phyloP scores from a whole-genome alignment of 768 basidiomycete genomes.

The Suillus clintonianus region DNA sequence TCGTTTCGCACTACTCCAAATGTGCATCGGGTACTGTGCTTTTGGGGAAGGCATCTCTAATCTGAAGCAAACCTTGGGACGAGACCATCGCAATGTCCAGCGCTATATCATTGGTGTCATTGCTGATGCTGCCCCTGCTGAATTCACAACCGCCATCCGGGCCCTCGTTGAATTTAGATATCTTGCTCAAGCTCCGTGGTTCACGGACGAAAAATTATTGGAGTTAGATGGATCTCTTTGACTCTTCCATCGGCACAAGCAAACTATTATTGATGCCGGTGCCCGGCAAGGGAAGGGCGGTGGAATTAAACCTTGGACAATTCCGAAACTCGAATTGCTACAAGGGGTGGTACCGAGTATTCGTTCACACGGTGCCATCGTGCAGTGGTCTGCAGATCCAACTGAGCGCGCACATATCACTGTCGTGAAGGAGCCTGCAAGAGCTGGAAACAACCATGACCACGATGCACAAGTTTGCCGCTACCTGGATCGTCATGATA shows the following conservation, averaged over 20 bases:
- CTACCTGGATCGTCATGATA: neutral
- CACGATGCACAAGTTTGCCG: neutral
- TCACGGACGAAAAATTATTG: conserved; percentile 21
- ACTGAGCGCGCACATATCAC: conserved; percentile 8
- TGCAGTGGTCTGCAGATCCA: conserved; percentile 11
- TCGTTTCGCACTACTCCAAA: conserved; percentile 38
- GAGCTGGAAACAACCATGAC: conserved; percentile 5
- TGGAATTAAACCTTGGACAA: neutral
- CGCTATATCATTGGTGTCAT: conserved; percentile 35
- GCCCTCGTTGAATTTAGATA: conserved; percentile 40
- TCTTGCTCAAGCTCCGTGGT: conserved; percentile 31
- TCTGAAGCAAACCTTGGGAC: conserved; percentile 44
- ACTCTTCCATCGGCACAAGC: conserved; percentile 37
- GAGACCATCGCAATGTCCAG: conserved; percentile 40
- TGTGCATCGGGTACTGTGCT: conserved; percentile 35
- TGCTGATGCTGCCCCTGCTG: conserved; percentile 30
- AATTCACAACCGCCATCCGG: conserved; percentile 34
- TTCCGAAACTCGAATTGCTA: conserved; percentile 12
- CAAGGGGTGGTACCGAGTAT: conserved; percentile 8
- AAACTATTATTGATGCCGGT: conserved; percentile 30
- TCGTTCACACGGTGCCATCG: neutral
- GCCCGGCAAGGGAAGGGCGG: conserved; percentile 25
- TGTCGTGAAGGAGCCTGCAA: conserved; percentile 3
- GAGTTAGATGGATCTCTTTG: conserved; percentile 21
- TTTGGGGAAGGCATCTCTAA: conserved; percentile 41